Evolutionary conservation across 192 early-diverging fungal genomes (phyloP), one percentile per base, ranked within the genome.

Genomic region (Podila minutissima): DNA sequence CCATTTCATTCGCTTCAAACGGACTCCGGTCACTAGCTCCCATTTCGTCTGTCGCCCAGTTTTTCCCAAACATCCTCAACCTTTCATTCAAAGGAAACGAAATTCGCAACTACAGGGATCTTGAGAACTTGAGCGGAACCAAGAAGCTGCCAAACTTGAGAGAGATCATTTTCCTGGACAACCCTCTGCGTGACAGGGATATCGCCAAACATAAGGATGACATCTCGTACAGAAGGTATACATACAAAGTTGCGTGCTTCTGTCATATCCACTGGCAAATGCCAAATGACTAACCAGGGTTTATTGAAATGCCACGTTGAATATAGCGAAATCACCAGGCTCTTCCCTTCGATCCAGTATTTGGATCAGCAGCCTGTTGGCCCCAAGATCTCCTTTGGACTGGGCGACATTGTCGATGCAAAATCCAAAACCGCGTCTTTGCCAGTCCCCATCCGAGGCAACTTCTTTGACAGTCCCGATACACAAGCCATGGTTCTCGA

Each of bases 11-110:
- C 24, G 76, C 83, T 6, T 58, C 66, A 19, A 86, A 86, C 33
- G 53, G 70, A 22, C 59, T 85, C n/a, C 70, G 67, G 20, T 74
- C 68, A 2, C 60, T 83, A 2, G 20, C 66, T 9, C 72, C 84
- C 9, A 58, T 88, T 9, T 26, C 64, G 12, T 37, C 69, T 50
- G 12, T 88, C 5, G 19, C 70, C 3, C 66, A 76, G 31, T 81
- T 67, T 22, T 83, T 86, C 11, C 87, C 87, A 13, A 74, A 82
- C 50, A 32, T 88, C 12, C 65, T 63, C n/a, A 84, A 86, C n/a
- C 58, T 88, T 0, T 88, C 87, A 2, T 53, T 88, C 11, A 67
- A 75, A 59, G 82, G 83, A n/a, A 88, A 88, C 41, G 62, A 81
- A 12, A 85, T 88, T 50, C 22, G 33, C 0, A 65, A 67, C 12